Evolutionary conservation across 1,139 yeast genomes (phyloP), one percentile per base, ranked within the genome.

Genomic region (Yamadazyma diddensiae): DNA sequence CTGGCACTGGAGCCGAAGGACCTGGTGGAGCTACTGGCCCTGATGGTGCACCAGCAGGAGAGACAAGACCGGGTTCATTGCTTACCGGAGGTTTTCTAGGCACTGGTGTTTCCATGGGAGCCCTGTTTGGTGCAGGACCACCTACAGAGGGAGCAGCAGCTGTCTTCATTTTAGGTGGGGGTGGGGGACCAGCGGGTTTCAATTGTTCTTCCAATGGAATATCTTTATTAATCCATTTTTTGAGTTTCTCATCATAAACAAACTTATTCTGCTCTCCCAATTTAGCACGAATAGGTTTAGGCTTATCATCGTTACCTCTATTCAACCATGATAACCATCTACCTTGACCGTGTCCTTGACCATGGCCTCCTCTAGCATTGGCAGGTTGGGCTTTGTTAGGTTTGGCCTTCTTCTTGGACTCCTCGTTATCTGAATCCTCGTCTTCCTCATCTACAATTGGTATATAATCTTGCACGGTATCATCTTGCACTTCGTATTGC

Each of bases 181-280:
- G 94, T 2, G 94, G 86, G 2, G 92, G 79, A 1, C 78, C 72
- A 1, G 74, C 61, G 6, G 73, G 59, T 38, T 62, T 65, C 38
- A 78, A 70, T 45, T 82, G 86, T 30, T 87, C 95, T 41, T 79
- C 79, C 28, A 84, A 74, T 1, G 85, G 78, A 12, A 73, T 75
- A 39, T 79, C 77, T 39, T 77, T 78, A 51, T 86, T 82, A 34
- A 92, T 78, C 96, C 97, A 92, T 50, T 95, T 73, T 52, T 83
- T 82, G 50, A 85, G 73, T 39, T 82, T 78, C 48, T 86, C 94
- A 59, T 90, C 96, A 53, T 79, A 94, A 47, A 77, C 77, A 49
- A 92, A 82, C 23, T 75, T 67, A 50, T 71, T 83, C 42, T 79
- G 76, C 37, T 84, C 88, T 7, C 98, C 98, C 41, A 92, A 63